These are phyloP conservation scores for Lobosporangium transversale DNA, from an alignment of 192 early-diverging fungal genomes.

Conservation along the genomic window DNA sequence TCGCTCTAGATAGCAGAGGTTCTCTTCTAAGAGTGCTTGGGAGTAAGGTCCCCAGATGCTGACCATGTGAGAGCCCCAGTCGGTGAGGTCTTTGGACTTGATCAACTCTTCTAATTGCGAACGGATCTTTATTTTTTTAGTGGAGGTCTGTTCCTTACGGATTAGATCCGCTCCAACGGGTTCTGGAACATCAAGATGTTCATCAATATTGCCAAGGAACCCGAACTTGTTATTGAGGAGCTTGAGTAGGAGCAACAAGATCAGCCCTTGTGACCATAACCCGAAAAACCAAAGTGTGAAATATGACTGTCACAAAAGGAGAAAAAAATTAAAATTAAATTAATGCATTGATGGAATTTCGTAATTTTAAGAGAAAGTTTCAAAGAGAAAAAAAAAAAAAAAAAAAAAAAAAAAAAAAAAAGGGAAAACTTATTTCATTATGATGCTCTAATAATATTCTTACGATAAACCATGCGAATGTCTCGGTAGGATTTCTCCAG, in stretches of 20 bases:
- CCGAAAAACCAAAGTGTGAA: slow-evolving; percentile 39
- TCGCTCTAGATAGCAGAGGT: slow-evolving; percentile 38
- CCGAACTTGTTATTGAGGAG: slow-evolving; percentile 44
- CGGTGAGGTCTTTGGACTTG: slow-evolving; percentile 45
- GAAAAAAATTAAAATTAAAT: neutral
- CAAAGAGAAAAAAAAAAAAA: slow-evolving; percentile 1
- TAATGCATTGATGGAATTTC: no score
- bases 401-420: neutral
- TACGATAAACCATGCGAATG: slow-evolving; percentile 43
- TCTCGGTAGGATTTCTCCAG: slow-evolving; percentile 42
- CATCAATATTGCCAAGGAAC: slow-evolving; percentile 24
- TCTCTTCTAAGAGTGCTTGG: slow-evolving; percentile 43
- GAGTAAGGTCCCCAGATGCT: slow-evolving; percentile 46
- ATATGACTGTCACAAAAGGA: slow-evolving; percentile 16
- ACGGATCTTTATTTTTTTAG: slow-evolving; percentile 21
- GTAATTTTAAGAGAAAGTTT: no score
- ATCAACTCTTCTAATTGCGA: slow-evolving; percentile 41
- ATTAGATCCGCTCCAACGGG: neutral
- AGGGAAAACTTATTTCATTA: neutral
- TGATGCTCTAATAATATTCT: neutral
- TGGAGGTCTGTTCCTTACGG: slow-evolving; percentile 5
- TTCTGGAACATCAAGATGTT: slow-evolving; percentile 16
- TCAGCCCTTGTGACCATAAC: slow-evolving; percentile 39
- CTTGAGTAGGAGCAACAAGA: slow-evolving; percentile 27
- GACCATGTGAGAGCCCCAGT: slow-evolving; percentile 47